Evolutionary conservation across 2,329 filamentous ascomycete species (phyloP).

Genomic region (Tolypocladium guangdongense): DNA sequence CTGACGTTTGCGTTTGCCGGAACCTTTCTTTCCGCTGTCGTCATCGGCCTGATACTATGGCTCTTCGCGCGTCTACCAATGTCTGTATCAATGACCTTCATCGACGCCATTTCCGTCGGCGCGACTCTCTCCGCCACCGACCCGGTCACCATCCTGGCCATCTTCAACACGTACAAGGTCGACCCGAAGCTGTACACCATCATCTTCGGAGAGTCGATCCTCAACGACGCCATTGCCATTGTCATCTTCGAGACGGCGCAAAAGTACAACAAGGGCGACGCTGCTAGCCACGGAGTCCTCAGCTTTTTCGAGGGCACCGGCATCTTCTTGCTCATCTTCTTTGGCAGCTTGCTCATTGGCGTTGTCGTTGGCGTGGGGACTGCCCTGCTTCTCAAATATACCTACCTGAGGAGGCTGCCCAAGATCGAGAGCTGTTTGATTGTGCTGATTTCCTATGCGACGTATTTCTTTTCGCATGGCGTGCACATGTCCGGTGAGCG

Average conservation of each 20-base stretch:
- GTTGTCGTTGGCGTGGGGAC: slow-evolving; percentile 78
- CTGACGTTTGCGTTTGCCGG: slow-evolving; percentile 95
- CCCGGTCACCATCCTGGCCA: slow-evolving; percentile 93
- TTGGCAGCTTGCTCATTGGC: slow-evolving; percentile 84
- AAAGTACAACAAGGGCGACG: slow-evolving; percentile 69
- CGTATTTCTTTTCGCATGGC: slow-evolving; percentile 96
- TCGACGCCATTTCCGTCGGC: slow-evolving; percentile 93
- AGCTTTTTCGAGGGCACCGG: slow-evolving; percentile 87
- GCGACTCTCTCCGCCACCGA: slow-evolving; percentile 95
- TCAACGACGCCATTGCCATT: slow-evolving; percentile 97
- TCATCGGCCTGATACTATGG: slow-evolving; percentile 80
- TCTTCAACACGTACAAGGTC: slow-evolving; percentile 99
- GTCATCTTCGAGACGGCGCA: slow-evolving; percentile 97
- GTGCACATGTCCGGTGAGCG: slow-evolving; percentile 84
- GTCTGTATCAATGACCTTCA: slow-evolving; percentile 75
- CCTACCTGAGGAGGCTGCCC: slow-evolving; percentile 80
- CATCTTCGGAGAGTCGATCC: slow-evolving; percentile 95
- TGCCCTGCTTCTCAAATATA: slow-evolving; percentile 86
- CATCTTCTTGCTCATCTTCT: slow-evolving; percentile 92
- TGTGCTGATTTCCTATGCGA: slow-evolving; percentile 87
- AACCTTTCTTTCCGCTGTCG: slow-evolving; percentile 93
- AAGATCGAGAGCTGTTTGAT: slow-evolving; percentile 96
- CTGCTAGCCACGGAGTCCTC: slow-evolving; percentile 62
- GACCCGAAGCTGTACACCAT: slow-evolving; percentile 97
- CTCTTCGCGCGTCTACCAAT: slow-evolving; percentile 81